Conservation (phyloP, 495 filamentous ascomycete species). For the Clavariopsis aquatica region DNA sequence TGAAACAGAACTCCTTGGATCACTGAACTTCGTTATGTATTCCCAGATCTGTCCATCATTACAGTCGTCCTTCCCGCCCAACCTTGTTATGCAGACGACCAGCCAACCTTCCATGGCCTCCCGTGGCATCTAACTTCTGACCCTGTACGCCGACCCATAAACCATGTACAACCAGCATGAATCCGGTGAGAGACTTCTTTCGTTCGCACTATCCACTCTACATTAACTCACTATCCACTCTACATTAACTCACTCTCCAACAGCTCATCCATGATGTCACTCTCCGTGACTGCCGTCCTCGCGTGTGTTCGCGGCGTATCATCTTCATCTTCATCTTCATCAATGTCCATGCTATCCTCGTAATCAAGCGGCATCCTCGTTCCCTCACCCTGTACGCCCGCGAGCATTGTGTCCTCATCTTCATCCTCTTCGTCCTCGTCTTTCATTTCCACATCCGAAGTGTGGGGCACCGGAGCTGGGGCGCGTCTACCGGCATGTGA, state of each 20-base stretch:
- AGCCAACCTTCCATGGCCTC: neutral
- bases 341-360: constrained; percentile 34
- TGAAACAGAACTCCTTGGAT: no score
- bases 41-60: neutral
- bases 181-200: no score
- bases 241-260: constrained; percentile 35
- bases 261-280: constrained; percentile 37
- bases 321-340: constrained; percentile 46
- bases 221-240: neutral
- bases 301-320: neutral
- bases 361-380: constrained; percentile 37
- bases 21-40: neutral
- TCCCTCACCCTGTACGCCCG: constrained; percentile 32
- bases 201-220: neutral
- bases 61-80: constrained; percentile 2
- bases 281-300: constrained; percentile 15
- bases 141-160: neutral
- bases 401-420: constrained; percentile 26
- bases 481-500: neutral
- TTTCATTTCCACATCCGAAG: constrained; percentile 15
- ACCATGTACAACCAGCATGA: no score
- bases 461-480: neutral
- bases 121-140: neutral
- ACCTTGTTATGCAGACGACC: neutral
- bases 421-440: constrained; percentile 31